Evolutionary conservation across 371 early-diverging fungal species (phyloP), one percentile per base, ranked within the genome.

Genomic region (Mortierella sp.): DNA sequence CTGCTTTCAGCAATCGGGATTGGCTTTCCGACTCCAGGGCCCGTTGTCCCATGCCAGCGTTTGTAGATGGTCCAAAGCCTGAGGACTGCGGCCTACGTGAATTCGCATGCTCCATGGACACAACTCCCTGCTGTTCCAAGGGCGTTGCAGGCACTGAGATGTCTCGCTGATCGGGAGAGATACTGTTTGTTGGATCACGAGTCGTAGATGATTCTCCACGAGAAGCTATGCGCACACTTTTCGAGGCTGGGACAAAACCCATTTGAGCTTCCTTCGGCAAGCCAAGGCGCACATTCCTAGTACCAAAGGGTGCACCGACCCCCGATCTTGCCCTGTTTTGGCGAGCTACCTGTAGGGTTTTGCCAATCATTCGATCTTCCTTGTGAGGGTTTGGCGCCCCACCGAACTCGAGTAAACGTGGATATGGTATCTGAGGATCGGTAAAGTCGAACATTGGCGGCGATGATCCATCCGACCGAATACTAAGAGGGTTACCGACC

Each of bases 381-480:
- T n/a, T n/a, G n/a, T n/a, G n/a, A n/a, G n/a, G n/a, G n/a, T n/a
- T n/a, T n/a, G n/a, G n/a, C n/a, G n/a, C n/a, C 39, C 41, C 18
- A 31, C 34, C 57, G 45, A 9, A 16, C 27, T 28, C 19, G 43
- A 3, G 27, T 8, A 30, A 31, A 18, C 18, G 30, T 24, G 5
- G 30, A 42, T 18, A 34, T 38, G 34, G 16, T 13, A 46, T n/a
- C 1, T 28, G 28, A 45, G 54, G 52, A 41, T 60, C 66, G 0
- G 43, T 51, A 1, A 61, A 57, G 14, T 67, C 67, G 52, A 67
- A 72, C 57, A 72, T 72, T 26, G 69, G 64, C 16, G 67, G 68
- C 2, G 74, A 74, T 4, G 74, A 74, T 41, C 57, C 69, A 42
- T 74, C 64, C 24, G 69, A 68, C 6, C 26, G 55, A 45, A 60